Evolutionary conservation across 2,329 filamentous ascomycete genomes (phyloP), one percentile per base, ranked within the genome.

Genomic region (Ceratocystis destructans): DNA sequence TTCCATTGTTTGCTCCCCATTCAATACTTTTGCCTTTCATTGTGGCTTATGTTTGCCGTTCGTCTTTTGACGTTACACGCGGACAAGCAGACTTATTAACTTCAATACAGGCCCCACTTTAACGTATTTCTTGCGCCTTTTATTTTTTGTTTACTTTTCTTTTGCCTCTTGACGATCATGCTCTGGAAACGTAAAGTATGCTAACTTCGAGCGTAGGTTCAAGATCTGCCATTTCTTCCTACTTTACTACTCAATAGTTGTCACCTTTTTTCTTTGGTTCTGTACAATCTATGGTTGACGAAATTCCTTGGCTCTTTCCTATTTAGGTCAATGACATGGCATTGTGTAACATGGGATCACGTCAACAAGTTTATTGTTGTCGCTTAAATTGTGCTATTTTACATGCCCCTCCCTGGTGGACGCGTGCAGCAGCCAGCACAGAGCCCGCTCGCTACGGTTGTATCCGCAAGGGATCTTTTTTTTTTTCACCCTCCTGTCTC

Each of bases 41-140:
- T 53, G 48, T 53, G 48, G 48, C 48, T 37, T 37, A 37, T 53
- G 48, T 53, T 53, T 53, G 48, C 48, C 48, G 48, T 53, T 53
- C 48, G 20, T 53, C 48, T 53, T 25, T 53, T 53, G 20, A 53
- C 15, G 48, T 53, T 53, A 53, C 48, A 53, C 48, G 10, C 33
- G 33, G 33, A 37, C 10, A 37, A 37, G 33, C 33, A 37, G 33
- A 37, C 12, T 12, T 12, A 37, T 10, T 8, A 33, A 37, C 33
- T 37, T 37, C 33, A 37, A 37, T 10, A 37, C 33, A 37, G 10
- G 33, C 8, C 33, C 33, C 33, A 37, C 33, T 12, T 37, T 37
- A 37, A 37, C 7, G 1, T 12, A 10, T 2, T 8, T 33, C 33
- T 8, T 37, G 10, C 33, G 33, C 33, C 33, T 37, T 8, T 37